A percentile compares a stretch with the other conserved stretches of the same genome.
These are phyloP conservation scores for Vigna reflexopilosa DNA, from an alignment of 306 rosid genomes.

Conservation along the genomic window DNA sequence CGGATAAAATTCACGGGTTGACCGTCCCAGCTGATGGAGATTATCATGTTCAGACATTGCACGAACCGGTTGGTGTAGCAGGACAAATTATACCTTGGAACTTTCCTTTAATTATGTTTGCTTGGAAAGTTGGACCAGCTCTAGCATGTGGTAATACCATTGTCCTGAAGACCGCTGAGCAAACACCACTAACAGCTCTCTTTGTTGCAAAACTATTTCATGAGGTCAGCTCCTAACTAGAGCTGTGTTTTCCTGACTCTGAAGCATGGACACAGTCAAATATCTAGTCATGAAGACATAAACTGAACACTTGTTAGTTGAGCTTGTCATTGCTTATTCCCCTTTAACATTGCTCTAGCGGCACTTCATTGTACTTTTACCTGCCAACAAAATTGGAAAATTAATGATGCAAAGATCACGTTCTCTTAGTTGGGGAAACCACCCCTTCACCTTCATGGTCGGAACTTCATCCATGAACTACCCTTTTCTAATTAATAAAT, in stretches of 20 bases:
- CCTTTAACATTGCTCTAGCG: background rate
- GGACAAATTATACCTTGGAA: constrained; percentile 99
- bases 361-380: background rate
- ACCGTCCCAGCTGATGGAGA: constrained; percentile 92
- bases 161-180: constrained; percentile 87
- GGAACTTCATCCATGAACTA: too few species aligned
- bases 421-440: background rate
- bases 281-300: background rate
- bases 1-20: constrained; percentile 94
- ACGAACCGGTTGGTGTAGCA: constrained; percentile 94
- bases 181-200: constrained; percentile 91
- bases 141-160: constrained; percentile 90
- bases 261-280: background rate
- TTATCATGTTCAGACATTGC: constrained; percentile 82
- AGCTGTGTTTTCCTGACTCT: background rate
- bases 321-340: background rate
- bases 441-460: too few species aligned
- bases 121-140: constrained; percentile 99
- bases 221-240: constrained; percentile 59
- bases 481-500: background rate
- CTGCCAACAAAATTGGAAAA: background rate
- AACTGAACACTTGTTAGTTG: background rate
- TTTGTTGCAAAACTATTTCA: constrained; percentile 70
- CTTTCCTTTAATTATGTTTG: constrained; percentile 91
- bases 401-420: background rate